Evolutionary conservation across 2,329 filamentous ascomycete genomes (phyloP).

Genomic region (Neonectria faginata): DNA sequence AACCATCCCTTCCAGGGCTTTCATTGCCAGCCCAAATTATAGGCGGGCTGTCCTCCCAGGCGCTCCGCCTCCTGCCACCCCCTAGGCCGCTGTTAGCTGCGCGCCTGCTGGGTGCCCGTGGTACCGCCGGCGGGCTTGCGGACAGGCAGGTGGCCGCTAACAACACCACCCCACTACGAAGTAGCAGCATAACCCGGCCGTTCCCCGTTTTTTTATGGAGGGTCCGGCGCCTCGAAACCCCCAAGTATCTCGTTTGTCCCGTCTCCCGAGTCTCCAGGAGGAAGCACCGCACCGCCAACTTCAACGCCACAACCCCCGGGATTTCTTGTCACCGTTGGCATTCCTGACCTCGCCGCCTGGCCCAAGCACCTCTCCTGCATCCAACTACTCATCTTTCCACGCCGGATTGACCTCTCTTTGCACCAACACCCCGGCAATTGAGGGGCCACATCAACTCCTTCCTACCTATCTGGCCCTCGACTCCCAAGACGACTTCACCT

Average conservation of each 20-base stretch:
- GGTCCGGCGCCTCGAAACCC: slow-evolving; percentile 24
- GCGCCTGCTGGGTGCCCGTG: slow-evolving; percentile 8
- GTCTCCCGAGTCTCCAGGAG: slow-evolving; percentile 38
- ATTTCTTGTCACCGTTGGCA: slow-evolving; percentile 42
- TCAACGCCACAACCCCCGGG: slow-evolving; percentile 41
- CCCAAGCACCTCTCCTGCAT: slow-evolving; percentile 32
- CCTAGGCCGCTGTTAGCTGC: slow-evolving; percentile 8
- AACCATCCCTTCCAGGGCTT: slow-evolving; percentile 22
- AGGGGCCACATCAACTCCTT: slow-evolving; percentile 38
- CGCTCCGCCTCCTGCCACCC: slow-evolving; percentile 10
- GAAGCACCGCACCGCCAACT: slow-evolving; percentile 25
- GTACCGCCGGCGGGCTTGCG: neutral
- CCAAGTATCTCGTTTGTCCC: slow-evolving; percentile 21
- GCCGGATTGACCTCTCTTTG: slow-evolving; percentile 29
- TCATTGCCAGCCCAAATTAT: slow-evolving; percentile 10
- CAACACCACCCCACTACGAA: slow-evolving; percentile 21
- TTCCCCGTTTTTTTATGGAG: slow-evolving; percentile 27
- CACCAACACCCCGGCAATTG: slow-evolving; percentile 35
- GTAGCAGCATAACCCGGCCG: slow-evolving; percentile 15
- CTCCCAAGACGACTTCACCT: slow-evolving; percentile 21
- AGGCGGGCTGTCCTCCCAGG: neutral
- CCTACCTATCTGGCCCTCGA: slow-evolving; percentile 29
- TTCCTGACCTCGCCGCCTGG: slow-evolving; percentile 40
- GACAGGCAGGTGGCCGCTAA: slow-evolving; percentile 5
- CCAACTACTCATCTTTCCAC: slow-evolving; percentile 31